Conservation (phyloP, 768 basidiomycete species). For the Trametes villosa region DNA sequence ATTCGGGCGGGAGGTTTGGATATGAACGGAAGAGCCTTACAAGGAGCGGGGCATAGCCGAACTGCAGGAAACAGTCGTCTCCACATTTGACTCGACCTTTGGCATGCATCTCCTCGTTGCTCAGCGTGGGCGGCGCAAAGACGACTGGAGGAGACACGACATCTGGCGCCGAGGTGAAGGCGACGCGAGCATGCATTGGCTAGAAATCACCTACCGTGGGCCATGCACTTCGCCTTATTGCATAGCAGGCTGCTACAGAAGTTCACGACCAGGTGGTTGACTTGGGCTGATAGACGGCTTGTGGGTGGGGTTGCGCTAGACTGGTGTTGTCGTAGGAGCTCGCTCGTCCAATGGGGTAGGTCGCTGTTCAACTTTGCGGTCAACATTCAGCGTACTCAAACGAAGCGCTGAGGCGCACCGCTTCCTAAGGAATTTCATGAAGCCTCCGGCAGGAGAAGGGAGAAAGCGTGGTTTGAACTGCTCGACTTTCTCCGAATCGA, state of each 20-base stretch:
- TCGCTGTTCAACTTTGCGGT: too few species aligned
- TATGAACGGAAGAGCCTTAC: too few species aligned
- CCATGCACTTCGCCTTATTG: conserved; percentile 42
- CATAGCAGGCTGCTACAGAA: conserved; percentile 57
- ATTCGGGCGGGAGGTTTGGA: too few species aligned
- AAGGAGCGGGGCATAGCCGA: too few species aligned
- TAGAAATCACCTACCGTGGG: conserved; percentile 38
- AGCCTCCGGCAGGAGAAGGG: neutral
- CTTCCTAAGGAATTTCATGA: neutral
- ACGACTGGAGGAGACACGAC: neutral
- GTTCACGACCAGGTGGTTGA: conserved; percentile 36
- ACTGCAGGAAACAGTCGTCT: neutral
- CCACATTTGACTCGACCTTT: neutral
- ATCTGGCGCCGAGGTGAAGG: neutral
- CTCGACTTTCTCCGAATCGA: conserved; percentile 1
- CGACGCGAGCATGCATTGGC: neutral
- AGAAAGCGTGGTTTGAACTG: conserved; percentile 4
- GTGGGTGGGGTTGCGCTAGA: too few species aligned
- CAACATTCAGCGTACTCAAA: too few species aligned
- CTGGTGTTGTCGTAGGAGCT: neutral
- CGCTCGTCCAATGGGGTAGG: too few species aligned
- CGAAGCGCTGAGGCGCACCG: neutral
- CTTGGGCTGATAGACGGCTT: conserved; percentile 32
- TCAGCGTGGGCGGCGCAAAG: neutral
- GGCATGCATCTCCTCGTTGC: neutral